Percentiles rank a stretch among this genome's conserved stretches.
These are phyloP conservation scores for Tylopilus felleus DNA, from an alignment of 768 basidiomycete genomes.

Conservation along the genomic window DNA sequence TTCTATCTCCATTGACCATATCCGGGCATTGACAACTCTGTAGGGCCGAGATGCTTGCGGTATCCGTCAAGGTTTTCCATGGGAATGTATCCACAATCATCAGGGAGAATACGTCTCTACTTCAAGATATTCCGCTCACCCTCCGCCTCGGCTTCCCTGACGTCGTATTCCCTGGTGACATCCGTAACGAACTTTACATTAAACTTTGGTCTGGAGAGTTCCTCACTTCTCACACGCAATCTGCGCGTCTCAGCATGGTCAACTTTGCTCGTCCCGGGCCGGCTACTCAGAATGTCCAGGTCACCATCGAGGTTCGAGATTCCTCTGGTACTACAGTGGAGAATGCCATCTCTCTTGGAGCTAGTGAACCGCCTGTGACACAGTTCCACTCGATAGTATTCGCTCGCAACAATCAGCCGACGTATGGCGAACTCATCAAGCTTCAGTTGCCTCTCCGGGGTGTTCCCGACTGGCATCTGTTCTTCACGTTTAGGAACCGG, in stretches of 20 bases:
- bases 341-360: conserved; percentile 74
- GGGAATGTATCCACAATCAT: conserved; percentile 76
- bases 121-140: conserved; percentile 80
- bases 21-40: not conserved
- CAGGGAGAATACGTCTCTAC: conserved; percentile 77
- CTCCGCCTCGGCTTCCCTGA: conserved; percentile 92
- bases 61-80: conserved; percentile 82
- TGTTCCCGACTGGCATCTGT: conserved; percentile 81
- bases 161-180: conserved; percentile 88
- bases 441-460: conserved; percentile 67
- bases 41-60: conserved; percentile 84
- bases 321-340: conserved; percentile 66
- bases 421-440: conserved; percentile 92
- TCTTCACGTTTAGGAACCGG: conserved; percentile 89
- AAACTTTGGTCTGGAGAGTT: conserved; percentile 97
- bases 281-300: conserved; percentile 64
- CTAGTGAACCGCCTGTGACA: conserved; percentile 76
- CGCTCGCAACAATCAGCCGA: conserved; percentile 81
- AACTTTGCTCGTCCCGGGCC: conserved; percentile 59
- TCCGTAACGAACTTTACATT: conserved; percentile 94
- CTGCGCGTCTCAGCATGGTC: conserved; percentile 56
- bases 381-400: conserved; percentile 92
- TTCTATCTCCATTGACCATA: not conserved
- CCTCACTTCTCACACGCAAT: conserved; percentile 45
- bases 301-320: conserved; percentile 83